phyloP scores from a whole-genome alignment of 176 grass and related monocot species.

The Pontederia paniculata region DNA sequence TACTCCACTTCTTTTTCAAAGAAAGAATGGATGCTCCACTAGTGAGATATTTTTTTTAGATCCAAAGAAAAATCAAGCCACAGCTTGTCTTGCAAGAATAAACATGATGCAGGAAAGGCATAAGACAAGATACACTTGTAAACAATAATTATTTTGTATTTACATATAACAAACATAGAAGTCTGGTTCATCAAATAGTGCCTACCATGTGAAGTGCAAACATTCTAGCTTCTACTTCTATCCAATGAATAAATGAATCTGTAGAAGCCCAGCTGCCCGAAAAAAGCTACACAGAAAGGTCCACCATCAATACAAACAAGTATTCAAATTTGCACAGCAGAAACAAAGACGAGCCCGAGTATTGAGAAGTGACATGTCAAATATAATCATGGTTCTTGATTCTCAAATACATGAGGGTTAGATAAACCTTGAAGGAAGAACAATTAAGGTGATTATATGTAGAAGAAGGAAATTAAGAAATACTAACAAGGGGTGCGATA shows the following conservation, averaged over 20 bases:
- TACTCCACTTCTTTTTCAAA: too few species aligned
- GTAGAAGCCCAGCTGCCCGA: constrained; percentile 45
- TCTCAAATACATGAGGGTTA: too few species aligned
- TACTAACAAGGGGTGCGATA: neutral
- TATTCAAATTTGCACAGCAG: constrained; percentile 13
- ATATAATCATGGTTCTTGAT: neutral
- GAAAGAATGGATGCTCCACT: too few species aligned
- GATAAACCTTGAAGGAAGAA: neutral
- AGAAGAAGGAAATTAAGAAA: neutral
- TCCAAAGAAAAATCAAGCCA: too few species aligned
- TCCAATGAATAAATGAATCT: constrained; percentile 69
- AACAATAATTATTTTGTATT: too few species aligned
- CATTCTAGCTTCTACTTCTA: constrained; percentile 81
- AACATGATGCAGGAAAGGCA: too few species aligned
- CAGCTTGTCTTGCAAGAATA: too few species aligned
- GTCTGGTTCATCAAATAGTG: neutral
- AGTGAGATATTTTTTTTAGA: too few species aligned
- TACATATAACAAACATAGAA: too few species aligned
- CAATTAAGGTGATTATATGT: neutral
- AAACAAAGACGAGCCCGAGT: neutral
- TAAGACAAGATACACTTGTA: too few species aligned
- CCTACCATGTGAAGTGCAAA: constrained; percentile 84
- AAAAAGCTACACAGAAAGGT: constrained; percentile 43
- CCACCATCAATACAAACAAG: neutral
- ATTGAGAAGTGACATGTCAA: neutral